These are phyloP conservation scores for Cutaneotrichosporon sp. DNA, from an alignment of 1,284 basidiomycete genomes.

Conservation along the genomic window DNA sequence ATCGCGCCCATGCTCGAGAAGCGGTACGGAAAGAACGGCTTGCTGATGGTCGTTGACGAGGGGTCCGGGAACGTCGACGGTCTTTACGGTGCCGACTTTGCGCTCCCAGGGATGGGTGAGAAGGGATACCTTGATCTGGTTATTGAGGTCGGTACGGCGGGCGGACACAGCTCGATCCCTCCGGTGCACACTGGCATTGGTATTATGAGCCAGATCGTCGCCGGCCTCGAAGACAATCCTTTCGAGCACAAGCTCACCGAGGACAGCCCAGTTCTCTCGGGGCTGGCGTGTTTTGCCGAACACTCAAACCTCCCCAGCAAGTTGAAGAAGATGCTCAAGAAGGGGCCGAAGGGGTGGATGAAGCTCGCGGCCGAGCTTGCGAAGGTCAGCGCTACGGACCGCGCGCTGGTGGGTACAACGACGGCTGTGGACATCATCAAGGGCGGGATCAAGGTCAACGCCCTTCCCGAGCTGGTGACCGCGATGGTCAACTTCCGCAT, in stretches of 20 bases:
- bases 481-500: conserved; percentile 46
- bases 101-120: conserved; percentile 40
- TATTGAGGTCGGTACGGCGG: conserved; percentile 43
- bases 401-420: conserved; percentile 35
- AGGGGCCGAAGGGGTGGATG: conserved; percentile 39
- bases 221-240: conserved; percentile 47
- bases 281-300: conserved; percentile 49
- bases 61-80: conserved; percentile 36
- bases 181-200: conserved; percentile 51
- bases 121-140: conserved; percentile 45
- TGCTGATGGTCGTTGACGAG: conserved; percentile 49
- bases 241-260: conserved; percentile 42
- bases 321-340: conserved; percentile 34
- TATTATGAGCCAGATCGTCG: conserved; percentile 46
- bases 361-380: conserved; percentile 32
- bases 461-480: conserved; percentile 37
- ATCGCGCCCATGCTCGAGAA: conserved; percentile 45
- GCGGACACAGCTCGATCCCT: conserved; percentile 51
- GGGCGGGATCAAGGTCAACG: conserved; percentile 41
- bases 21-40: conserved; percentile 43
- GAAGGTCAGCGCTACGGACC: not conserved
- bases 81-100: conserved; percentile 40
- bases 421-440: conserved; percentile 43
- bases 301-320: conserved; percentile 37
- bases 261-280: conserved; percentile 47